Evolutionary conservation across 148 eudicot genomes (phyloP).

Genomic region (Vaccinium vitisidaea): DNA sequence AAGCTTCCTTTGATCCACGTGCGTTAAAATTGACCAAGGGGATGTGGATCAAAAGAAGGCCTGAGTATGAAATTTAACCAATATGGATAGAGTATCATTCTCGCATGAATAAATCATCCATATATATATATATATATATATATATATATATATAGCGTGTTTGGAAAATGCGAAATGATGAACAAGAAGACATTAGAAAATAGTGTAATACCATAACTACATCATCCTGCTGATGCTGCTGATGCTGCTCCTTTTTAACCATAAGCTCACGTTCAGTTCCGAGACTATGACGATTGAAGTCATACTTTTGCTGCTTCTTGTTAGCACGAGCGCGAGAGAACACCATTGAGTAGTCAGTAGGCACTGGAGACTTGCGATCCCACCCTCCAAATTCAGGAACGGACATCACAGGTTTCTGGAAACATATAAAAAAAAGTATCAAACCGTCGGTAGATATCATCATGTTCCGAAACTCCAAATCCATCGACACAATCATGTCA

Average conservation of each 20-base stretch:
- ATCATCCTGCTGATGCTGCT: conserved; percentile 2
- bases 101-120: background rate
- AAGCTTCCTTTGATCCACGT: conserved; percentile 30
- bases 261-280: conserved; percentile 30
- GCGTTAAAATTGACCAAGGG: conserved; percentile 33
- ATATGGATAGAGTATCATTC: background rate
- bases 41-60: conserved; percentile 28
- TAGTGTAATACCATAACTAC: conserved; percentile 18
- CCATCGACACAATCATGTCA: background rate
- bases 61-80: conserved; percentile 1
- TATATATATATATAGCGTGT: background rate
- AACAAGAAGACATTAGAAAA: background rate
- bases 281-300: conserved; percentile 24
- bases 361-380: conserved; percentile 37
- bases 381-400: conserved; percentile 58
- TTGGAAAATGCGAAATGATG: background rate
- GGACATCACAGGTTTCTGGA: conserved; percentile 28
- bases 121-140: background rate
- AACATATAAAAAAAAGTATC: background rate
- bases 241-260: conserved; percentile 16
- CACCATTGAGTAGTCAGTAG: conserved; percentile 48
- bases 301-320: conserved; percentile 37
- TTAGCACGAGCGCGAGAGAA: conserved; percentile 50
- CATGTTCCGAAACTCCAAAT: background rate
- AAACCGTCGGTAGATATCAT: background rate